These are phyloP conservation scores for Dioscorea cayenensis DNA, from an alignment of 116 monocot species.

Conservation along the genomic window DNA sequence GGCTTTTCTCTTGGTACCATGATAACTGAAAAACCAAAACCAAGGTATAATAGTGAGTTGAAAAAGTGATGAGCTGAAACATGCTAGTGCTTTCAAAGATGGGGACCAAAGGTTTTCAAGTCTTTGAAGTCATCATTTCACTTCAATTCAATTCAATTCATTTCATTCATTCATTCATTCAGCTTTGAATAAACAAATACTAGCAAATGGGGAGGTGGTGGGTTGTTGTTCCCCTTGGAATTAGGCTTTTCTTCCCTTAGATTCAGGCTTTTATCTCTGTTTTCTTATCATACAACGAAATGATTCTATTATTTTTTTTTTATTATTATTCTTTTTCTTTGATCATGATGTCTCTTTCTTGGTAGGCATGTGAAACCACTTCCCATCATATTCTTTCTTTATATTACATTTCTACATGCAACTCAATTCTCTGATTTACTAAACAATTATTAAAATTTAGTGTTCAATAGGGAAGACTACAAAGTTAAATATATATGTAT, in stretches of 20 bases:
- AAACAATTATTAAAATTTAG: too few relatives aligned
- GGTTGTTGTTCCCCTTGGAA: conserved; percentile 8
- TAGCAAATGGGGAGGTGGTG: not conserved
- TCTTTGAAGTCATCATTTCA: conserved; percentile 1
- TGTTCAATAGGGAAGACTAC: too few relatives aligned
- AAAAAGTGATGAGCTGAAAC: too few relatives aligned
- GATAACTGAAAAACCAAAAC: not conserved
- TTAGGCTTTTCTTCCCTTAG: conserved; percentile 10
- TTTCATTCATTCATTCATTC: too few relatives aligned
- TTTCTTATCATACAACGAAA: not conserved
- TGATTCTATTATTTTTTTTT: conserved; percentile 1
- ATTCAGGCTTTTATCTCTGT: not conserved
- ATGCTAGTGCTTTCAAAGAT: not conserved
- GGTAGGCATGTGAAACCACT: conserved; percentile 20
- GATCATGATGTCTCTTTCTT: conserved; percentile 16
- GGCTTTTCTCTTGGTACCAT: not conserved
- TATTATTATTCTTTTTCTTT: not conserved
- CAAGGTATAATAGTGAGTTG: not conserved
- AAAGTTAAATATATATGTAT: too few relatives aligned
- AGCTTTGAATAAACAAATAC: not conserved
- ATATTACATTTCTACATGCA: not conserved
- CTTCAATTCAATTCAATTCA: too few relatives aligned
- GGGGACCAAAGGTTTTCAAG: not conserved
- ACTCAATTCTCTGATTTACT: not conserved
- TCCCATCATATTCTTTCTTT: not conserved